Conservation (phyloP, 2,329 filamentous ascomycete species). For the Penicillium sp. region DNA sequence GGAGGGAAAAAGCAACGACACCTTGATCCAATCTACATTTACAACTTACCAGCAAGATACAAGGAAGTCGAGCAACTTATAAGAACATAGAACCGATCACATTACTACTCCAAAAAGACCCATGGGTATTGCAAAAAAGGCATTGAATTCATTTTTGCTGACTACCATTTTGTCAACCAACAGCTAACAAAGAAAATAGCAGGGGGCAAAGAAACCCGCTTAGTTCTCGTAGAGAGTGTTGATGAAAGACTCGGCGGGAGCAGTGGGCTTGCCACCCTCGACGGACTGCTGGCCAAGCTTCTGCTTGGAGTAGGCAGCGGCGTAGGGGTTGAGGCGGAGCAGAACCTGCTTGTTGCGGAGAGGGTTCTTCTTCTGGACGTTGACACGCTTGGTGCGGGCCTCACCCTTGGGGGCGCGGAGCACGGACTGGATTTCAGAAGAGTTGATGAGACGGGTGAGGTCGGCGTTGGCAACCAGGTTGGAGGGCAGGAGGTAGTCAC, state of each 20-base stretch:
- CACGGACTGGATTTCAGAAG: constrained; percentile 95
- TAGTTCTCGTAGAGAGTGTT: constrained; percentile 56
- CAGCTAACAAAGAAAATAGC: constrained; percentile 24
- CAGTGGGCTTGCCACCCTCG: constrained; percentile 62
- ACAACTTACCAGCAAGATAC: constrained; percentile 14
- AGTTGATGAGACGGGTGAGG: constrained; percentile 98
- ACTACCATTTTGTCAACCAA: constrained; percentile 26
- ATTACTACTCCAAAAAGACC: constrained; percentile 29
- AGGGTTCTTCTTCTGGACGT: constrained; percentile 99
- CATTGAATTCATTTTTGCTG: constrained; percentile 33
- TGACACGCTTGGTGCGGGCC: constrained; percentile 82
- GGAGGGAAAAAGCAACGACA: background rate
- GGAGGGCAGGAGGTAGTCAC: constrained; percentile 95
- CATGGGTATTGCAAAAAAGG: constrained; percentile 31
- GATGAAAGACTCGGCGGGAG: constrained; percentile 55
- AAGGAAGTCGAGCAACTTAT: constrained; percentile 8
- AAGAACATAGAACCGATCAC: constrained; percentile 27
- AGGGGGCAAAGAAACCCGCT: constrained; percentile 23
- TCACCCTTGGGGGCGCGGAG: constrained; percentile 89
- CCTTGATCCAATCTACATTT: constrained; percentile 3
- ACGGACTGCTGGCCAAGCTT: constrained; percentile 73
- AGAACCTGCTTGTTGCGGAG: constrained; percentile 98
- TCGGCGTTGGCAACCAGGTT: constrained; percentile 94
- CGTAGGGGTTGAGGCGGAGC: constrained; percentile 98
- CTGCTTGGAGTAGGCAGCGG: constrained; percentile 83